A percentile compares a stretch with the other conserved stretches of the same genome.
Evolutionary conservation across 257 asterid genomes (phyloP).

Genomic region (Gentiana dahurica): DNA sequence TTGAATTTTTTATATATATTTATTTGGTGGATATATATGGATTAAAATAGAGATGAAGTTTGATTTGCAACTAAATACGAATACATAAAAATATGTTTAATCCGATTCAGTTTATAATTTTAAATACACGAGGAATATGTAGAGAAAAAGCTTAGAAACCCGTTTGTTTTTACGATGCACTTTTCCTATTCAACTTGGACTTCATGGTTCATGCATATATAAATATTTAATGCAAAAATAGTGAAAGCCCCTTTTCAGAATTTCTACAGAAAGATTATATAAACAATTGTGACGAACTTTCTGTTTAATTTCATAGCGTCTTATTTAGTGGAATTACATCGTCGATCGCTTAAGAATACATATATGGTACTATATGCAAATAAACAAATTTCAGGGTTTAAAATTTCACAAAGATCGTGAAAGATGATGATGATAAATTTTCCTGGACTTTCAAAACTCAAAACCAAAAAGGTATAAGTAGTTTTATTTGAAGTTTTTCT

Average conservation of each 20-base stretch:
- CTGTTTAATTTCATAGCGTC: neutral
- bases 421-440: conserved; percentile 42
- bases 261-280: neutral
- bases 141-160: neutral
- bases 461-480: conserved; percentile 39
- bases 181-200: neutral
- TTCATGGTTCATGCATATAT: neutral
- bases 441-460: conserved; percentile 41
- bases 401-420: neutral
- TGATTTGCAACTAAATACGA: too few relatives aligned
- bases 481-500: neutral
- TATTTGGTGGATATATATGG: too few relatives aligned
- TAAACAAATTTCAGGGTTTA: neutral
- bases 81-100: too few relatives aligned
- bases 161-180: neutral
- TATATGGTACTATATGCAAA: neutral
- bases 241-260: neutral
- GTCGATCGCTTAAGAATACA: neutral
- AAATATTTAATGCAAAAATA: neutral
- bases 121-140: neutral
- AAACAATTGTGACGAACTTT: too few relatives aligned
- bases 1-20: too few relatives aligned
- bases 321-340: too few relatives aligned
- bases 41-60: too few relatives aligned
- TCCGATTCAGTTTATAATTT: too few relatives aligned